Conservation (phyloP, 2,329 filamentous ascomycete species). For the Aplosporella prunicola region DNA sequence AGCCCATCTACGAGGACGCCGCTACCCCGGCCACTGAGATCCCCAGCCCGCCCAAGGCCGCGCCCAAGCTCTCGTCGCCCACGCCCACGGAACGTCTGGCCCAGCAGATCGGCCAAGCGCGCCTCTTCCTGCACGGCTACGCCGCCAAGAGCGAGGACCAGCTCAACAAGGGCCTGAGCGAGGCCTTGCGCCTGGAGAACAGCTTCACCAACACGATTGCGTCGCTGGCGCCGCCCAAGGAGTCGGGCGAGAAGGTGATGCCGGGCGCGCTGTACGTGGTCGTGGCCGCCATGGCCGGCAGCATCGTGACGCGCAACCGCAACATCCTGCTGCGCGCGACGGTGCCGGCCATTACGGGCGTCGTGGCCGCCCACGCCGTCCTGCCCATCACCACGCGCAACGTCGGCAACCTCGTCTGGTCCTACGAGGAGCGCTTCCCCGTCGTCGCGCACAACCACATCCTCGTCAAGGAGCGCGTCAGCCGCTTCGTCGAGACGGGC, state of each 20-base stretch:
- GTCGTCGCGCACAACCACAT: constrained; percentile 74
- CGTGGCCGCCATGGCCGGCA: constrained; percentile 89
- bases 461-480: constrained; percentile 56
- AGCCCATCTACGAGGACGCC: constrained; percentile 69
- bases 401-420: constrained; percentile 76
- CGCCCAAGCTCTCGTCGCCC: constrained; percentile 38
- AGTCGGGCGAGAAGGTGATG: constrained; percentile 80
- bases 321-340: constrained; percentile 71
- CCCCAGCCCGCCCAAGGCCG: constrained; percentile 20
- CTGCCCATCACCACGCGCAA: constrained; percentile 87
- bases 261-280: constrained; percentile 87
- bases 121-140: constrained; percentile 70
- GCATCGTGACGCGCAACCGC: constrained; percentile 80
- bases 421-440: constrained; percentile 84
- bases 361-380: constrained; percentile 74
- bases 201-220: constrained; percentile 84
- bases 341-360: constrained; percentile 68
- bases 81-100: constrained; percentile 88
- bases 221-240: constrained; percentile 74
- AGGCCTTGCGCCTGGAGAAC: constrained; percentile 74
- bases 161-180: constrained; percentile 73
- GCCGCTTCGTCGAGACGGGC: constrained; percentile 62
- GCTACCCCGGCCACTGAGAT: constrained; percentile 26
- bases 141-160: constrained; percentile 67
- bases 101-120: constrained; percentile 66